Conservation (phyloP, 257 asterid species). For the Solanum tacnaense region DNA sequence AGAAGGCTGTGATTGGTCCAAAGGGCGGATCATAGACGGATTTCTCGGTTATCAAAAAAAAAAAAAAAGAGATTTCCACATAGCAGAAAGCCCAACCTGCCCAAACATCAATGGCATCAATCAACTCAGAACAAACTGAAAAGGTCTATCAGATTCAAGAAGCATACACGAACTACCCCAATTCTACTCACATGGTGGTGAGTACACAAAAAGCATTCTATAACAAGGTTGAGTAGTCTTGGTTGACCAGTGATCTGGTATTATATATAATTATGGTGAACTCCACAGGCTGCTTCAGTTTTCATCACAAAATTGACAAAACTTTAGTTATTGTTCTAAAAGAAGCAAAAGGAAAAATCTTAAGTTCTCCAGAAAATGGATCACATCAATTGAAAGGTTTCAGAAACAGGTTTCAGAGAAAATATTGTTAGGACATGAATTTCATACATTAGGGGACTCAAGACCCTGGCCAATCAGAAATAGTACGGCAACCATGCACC, state of each 20-base stretch:
- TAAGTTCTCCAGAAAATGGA: background rate
- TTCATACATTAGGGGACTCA: constrained; percentile 78
- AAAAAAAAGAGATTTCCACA: background rate
- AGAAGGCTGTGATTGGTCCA: too few relatives aligned
- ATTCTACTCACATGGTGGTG: background rate
- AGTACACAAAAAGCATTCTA: background rate
- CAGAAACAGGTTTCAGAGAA: background rate
- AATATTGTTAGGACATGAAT: background rate
- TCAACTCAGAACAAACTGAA: background rate
- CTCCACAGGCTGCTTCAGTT: background rate
- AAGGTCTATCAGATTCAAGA: background rate
- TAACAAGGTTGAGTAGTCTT: background rate
- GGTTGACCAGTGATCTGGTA: background rate
- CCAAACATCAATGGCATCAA: background rate
- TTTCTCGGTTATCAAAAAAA: too few relatives aligned
- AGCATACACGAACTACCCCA: background rate
- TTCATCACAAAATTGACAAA: background rate
- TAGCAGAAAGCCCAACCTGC: background rate
- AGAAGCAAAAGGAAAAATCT: background rate
- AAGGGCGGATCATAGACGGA: too few relatives aligned
- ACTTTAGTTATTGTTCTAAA: background rate
- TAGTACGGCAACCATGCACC: constrained; percentile 90
- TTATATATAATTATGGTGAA: background rate
- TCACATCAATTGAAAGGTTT: background rate
- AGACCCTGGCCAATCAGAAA: constrained; percentile 93